phyloP scores from a whole-genome alignment of 2,329 filamentous ascomycete species.

The Claviceps sp. region DNA sequence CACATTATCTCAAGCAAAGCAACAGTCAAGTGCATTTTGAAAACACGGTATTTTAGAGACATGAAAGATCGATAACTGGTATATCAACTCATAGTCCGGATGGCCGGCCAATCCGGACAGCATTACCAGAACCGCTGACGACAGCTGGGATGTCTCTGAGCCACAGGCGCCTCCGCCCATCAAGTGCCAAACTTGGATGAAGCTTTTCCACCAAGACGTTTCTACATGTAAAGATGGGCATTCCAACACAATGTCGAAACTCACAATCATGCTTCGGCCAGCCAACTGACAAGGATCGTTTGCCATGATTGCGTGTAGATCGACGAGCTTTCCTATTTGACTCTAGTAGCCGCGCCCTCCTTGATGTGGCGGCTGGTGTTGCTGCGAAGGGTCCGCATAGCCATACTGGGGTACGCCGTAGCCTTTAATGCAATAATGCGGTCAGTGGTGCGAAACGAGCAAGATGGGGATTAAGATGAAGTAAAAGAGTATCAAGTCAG shows the following conservation, averaged over 20 bases:
- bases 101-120: slow-evolving; percentile 3
- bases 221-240: background rate
- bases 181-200: background rate
- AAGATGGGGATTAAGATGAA: background rate
- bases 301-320: background rate
- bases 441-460: slow-evolving; percentile 2
- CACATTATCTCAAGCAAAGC: background rate
- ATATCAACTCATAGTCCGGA: background rate
- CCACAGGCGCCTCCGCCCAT: background rate
- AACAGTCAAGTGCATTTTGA: background rate
- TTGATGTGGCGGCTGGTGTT: slow-evolving; percentile 10
- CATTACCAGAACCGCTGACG: background rate
- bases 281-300: background rate
- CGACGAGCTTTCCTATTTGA: background rate
- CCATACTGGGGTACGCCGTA: slow-evolving; percentile 28
- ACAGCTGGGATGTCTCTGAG: background rate
- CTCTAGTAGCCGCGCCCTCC: slow-evolving; percentile 12
- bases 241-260: background rate
- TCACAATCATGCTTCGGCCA: background rate
- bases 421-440: slow-evolving; percentile 10
- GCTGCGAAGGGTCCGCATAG: slow-evolving; percentile 21
- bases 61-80: background rate
- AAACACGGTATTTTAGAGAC: background rate
- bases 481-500: background rate
- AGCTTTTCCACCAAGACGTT: background rate